Evolutionary conservation across 805 yeast genomes (phyloP).

Genomic region (Candida pseudoglaebosa): DNA sequence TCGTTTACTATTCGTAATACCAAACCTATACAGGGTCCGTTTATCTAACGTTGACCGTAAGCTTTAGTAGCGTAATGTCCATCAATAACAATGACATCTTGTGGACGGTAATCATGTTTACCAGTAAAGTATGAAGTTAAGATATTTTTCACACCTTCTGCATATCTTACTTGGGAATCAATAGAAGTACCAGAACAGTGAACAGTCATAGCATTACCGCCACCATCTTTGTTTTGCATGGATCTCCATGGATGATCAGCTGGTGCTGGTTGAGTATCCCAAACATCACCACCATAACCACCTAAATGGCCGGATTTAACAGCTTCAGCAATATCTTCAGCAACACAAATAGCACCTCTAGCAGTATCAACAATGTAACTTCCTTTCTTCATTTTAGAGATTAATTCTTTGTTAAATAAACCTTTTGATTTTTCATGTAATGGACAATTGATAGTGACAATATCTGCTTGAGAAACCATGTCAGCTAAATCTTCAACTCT

Average conservation of each 20-base stretch:
- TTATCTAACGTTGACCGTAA: slow-evolving; percentile 44
- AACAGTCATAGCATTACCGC: slow-evolving; percentile 83
- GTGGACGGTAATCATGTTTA: slow-evolving; percentile 64
- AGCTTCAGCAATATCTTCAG: slow-evolving; percentile 73
- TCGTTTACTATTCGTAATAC: too few relatives aligned
- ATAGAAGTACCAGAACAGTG: slow-evolving; percentile 77
- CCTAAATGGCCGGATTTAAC: slow-evolving; percentile 62
- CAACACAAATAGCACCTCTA: slow-evolving; percentile 74
- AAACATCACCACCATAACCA: slow-evolving; percentile 85
- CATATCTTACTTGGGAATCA: slow-evolving; percentile 75
- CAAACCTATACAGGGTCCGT: too few relatives aligned
- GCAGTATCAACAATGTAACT: slow-evolving; percentile 76
- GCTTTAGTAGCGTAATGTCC: slow-evolving; percentile 74
- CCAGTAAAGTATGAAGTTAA: slow-evolving; percentile 59
- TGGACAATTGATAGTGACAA: slow-evolving; percentile 76
- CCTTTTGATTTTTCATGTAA: slow-evolving; percentile 68
- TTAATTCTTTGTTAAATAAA: slow-evolving; percentile 59
- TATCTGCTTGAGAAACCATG: slow-evolving; percentile 61
- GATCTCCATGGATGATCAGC: slow-evolving; percentile 73
- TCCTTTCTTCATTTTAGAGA: slow-evolving; percentile 69
- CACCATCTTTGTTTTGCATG: slow-evolving; percentile 61
- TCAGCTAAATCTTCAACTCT: slow-evolving; percentile 60
- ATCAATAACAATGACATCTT: slow-evolving; percentile 65
- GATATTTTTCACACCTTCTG: slow-evolving; percentile 64
- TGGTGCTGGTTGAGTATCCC: slow-evolving; percentile 85